Percentiles rank a stretch among this genome's conserved stretches.
phyloP scores from a whole-genome alignment of 2,329 filamentous ascomycete species.

The Ceratocystis albifundus region DNA sequence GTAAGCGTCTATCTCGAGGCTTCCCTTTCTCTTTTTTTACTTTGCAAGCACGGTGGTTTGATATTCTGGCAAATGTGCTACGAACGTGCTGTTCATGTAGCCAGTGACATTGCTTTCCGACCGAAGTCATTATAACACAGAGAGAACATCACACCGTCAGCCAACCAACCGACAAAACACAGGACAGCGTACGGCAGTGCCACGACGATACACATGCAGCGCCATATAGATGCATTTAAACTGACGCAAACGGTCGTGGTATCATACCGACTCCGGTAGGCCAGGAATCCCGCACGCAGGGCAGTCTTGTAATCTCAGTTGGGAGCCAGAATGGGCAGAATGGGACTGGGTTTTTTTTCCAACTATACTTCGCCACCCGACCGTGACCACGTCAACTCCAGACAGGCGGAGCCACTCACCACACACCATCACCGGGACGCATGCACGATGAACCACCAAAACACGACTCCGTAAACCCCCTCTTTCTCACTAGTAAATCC shows the following conservation, averaged over 20 bases:
- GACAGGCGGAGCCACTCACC: too few relatives aligned
- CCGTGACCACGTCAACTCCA: too few relatives aligned
- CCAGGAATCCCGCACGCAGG: too few relatives aligned
- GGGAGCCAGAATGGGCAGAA: too few relatives aligned
- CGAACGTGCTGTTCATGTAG: neutral
- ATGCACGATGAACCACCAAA: neutral
- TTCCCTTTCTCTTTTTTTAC: neutral
- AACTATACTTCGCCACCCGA: too few relatives aligned
- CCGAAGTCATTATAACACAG: neutral
- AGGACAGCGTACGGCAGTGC: neutral
- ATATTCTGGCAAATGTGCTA: neutral
- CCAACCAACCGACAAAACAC: neutral
- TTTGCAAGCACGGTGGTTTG: neutral
- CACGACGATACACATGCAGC: neutral
- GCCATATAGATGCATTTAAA: neutral
- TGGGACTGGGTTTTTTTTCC: too few relatives aligned
- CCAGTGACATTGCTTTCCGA: slow-evolving; percentile 3
- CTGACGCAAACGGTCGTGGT: neutral
- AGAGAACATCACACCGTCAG: neutral
- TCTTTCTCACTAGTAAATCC: too few relatives aligned
- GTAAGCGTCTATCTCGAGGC: neutral
- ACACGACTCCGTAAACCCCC: neutral
- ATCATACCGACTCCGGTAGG: neutral
- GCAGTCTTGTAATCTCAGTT: too few relatives aligned
- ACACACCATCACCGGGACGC: too few relatives aligned